Evolutionary conservation across 148 eudicot genomes (phyloP).

Genomic region (Rhododendron ovatum): DNA sequence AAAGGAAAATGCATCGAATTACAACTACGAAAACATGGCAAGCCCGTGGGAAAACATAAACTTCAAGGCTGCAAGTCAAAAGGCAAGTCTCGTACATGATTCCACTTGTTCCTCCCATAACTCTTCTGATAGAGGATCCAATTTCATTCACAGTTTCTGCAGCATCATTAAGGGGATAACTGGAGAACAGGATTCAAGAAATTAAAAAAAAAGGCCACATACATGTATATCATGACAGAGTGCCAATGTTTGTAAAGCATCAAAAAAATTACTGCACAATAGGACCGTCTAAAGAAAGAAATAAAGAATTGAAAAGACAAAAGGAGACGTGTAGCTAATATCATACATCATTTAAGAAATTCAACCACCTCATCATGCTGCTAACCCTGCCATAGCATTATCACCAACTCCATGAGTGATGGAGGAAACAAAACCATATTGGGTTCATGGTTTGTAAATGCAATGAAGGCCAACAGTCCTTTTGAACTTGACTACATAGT

Average conservation of each 20-base stretch:
- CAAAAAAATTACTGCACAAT: neutral
- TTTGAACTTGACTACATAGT: neutral
- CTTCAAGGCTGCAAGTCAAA: neutral
- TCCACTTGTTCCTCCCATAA: conserved; percentile 99
- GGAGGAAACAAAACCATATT: neutral
- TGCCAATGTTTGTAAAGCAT: neutral
- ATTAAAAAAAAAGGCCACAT: neutral
- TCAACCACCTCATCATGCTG: conserved; percentile 2
- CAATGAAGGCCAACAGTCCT: neutral
- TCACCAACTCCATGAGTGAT: neutral
- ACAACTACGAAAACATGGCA: conserved; percentile 1
- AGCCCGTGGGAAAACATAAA: neutral
- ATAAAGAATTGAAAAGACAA: neutral
- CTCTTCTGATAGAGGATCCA: conserved; percentile 77
- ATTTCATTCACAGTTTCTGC: conserved; percentile 80
- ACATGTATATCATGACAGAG: neutral
- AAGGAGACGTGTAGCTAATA: neutral
- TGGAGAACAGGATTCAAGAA: conserved; percentile 22
- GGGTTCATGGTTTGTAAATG: neutral
- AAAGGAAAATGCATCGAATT: neutral
- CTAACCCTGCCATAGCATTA: neutral
- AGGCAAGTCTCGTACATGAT: conserved; percentile 44
- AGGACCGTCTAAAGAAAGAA: neutral
- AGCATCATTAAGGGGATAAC: conserved; percentile 93
- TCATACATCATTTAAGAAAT: neutral